Percentiles rank a stretch among this genome's conserved stretches.
Conservation (phyloP, 768 basidiomycete species). For the Tricholoma flavovirens region DNA sequence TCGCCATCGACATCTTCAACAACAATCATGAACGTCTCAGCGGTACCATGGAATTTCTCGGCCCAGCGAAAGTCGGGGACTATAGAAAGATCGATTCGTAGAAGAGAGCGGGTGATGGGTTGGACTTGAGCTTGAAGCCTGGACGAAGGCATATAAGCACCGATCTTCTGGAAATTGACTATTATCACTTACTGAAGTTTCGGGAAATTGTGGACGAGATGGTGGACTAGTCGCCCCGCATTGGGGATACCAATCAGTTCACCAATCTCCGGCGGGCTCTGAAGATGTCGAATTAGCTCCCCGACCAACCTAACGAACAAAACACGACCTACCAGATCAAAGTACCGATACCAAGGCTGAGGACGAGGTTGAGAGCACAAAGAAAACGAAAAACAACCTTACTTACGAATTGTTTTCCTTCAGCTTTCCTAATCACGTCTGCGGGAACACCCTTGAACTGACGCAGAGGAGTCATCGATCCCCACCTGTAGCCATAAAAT, state of each 20-base stretch:
- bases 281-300: conserved; percentile 5
- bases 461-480: conserved; percentile 93
- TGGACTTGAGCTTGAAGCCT: conserved; percentile 94
- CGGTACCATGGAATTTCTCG: conserved; percentile 82
- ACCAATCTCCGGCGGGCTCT: conserved; percentile 85
- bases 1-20: conserved; percentile 99
- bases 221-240: conserved; percentile 86
- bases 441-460: conserved; percentile 91
- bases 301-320: neutral
- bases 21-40: conserved; percentile 88
- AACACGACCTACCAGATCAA: conserved; percentile 57
- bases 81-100: conserved; percentile 90
- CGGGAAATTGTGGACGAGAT: conserved; percentile 93
- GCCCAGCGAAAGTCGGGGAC: conserved; percentile 99
- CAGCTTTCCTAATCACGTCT: conserved; percentile 85
- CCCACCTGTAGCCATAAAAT: conserved; percentile 64
- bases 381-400: neutral
- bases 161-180: neutral
- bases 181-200: conserved; percentile 69
- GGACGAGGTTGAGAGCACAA: neutral
- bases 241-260: conserved; percentile 93
- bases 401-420: conserved; percentile 94
- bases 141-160: neutral
- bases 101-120: conserved; percentile 89
- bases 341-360: conserved; percentile 66